phyloP scores from a whole-genome alignment of 2,329 filamentous ascomycete genomes.

The Fusarium odoratissimum region DNA sequence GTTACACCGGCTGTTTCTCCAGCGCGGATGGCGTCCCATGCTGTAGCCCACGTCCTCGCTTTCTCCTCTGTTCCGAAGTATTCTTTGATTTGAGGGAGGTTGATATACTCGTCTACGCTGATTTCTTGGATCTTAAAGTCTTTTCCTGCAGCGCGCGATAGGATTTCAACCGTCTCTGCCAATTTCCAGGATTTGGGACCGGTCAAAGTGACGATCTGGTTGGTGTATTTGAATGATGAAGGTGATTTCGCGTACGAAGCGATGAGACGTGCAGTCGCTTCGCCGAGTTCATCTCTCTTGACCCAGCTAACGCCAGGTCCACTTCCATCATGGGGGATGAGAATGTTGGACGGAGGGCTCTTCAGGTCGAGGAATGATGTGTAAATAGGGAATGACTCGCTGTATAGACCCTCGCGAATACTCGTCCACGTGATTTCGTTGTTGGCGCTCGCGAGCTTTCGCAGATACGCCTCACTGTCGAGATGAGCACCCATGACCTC shows the following conservation, averaged over 20 bases:
- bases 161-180: conserved; percentile 1
- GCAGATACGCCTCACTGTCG: conserved; percentile 24
- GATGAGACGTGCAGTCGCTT: conserved; percentile 26
- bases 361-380: conserved; percentile 28
- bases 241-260: conserved; percentile 10
- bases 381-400: conserved; percentile 35
- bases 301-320: conserved; percentile 29
- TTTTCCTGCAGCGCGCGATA: not conserved
- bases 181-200: conserved; percentile 12
- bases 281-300: conserved; percentile 35
- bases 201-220: conserved; percentile 20
- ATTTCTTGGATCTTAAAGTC: conserved; percentile 6
- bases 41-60: conserved; percentile 30
- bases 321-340: conserved; percentile 25
- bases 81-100: conserved; percentile 9
- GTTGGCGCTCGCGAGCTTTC: not conserved
- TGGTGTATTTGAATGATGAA: not conserved
- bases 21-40: conserved; percentile 29
- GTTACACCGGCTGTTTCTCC: conserved; percentile 24
- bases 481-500: conserved; percentile 36
- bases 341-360: not conserved
- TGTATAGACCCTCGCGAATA: conserved; percentile 32
- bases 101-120: conserved; percentile 23
- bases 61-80: conserved; percentile 11
- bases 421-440: conserved; percentile 21